Base-by-base conservation (phyloP, 1,284 basidiomycete genomes). In the Ceratobasidium sp. region DNA sequence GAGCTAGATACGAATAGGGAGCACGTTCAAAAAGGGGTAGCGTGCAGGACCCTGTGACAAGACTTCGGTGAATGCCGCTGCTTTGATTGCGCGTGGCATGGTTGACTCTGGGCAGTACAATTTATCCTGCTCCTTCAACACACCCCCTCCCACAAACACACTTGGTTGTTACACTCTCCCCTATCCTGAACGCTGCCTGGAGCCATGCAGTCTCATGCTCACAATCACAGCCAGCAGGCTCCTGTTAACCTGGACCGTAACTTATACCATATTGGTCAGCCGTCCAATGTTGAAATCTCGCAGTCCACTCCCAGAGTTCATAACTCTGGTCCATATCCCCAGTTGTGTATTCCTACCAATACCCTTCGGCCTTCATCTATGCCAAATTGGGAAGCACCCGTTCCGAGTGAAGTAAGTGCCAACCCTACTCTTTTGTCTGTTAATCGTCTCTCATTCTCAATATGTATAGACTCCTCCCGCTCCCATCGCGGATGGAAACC, bases 11-110 rank as follows among this genome's bases (percentile, higher is more conserved):
- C 33, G 33, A 33, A 33, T 4, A 33, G 33, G 33, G 38, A 38
- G 40, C 42, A 42, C 9, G n/a, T 20, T 62, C 33, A 15, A 62
- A 28, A 17, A 5, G 26, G 23, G 42, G n/a, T 2, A 46, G 44
- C 26, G 46, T 65, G 42, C 62, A 4, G 44, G 9, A 17, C 61
- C n/a, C 7, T 59, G 56, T 61, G 61, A 40, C 38, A 64, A 40
- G 40, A 10, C 62, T 46, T 65, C 38, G 23, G 59, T 26, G 28
- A 15, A 20, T 33, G 66, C 33, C n/a, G 46, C 28, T 44, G n/a
- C 48, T 68, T 68, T 26, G 64, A 50, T 66, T 66, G 17, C 66
- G 38, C 66, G 52, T 52, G 33, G 62, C 62, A n/a, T 66, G 44
- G n/a, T 33, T 2, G 26, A 61, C n/a, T n/a, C n/a, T n/a, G 57